A percentile compares a stretch with the other conserved stretches of the same genome.
phyloP scores from a whole-genome alignment of 2,329 filamentous ascomycete genomes.

The Fusarium cyanostomum region DNA sequence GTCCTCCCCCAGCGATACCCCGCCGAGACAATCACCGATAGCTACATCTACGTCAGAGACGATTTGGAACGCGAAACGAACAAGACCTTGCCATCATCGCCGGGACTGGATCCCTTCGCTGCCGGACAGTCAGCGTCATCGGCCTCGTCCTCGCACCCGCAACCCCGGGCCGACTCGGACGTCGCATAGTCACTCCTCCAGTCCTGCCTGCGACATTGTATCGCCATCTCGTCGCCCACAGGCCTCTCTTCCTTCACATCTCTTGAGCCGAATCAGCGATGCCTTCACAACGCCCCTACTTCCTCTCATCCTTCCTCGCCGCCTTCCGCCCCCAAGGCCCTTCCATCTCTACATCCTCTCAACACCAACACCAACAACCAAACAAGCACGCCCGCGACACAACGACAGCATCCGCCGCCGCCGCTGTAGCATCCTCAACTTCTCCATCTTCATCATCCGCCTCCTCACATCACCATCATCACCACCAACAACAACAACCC shows the following conservation, averaged over 20 bases:
- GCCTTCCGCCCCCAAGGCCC: constrained; percentile 60
- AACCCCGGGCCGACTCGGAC: constrained; percentile 12
- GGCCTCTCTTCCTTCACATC: not conserved
- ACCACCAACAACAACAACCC: constrained; percentile 33
- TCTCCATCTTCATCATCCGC: constrained; percentile 38
- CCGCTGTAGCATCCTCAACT: constrained; percentile 33
- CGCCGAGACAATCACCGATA: not conserved
- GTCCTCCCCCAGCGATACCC: not conserved
- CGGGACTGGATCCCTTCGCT: constrained; percentile 5
- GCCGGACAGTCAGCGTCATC: constrained; percentile 5
- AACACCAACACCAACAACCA: constrained; percentile 43
- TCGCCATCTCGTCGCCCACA: not conserved
- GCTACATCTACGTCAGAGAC: constrained; percentile 1
- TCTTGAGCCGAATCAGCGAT: constrained; percentile 43
- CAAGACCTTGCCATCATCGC: not conserved
- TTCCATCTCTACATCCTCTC: constrained; percentile 45
- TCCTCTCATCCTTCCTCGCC: constrained; percentile 66
- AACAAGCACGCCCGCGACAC: constrained; percentile 51
- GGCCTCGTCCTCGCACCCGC: not conserved
- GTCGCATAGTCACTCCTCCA: constrained; percentile 18
- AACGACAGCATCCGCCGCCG: constrained; percentile 37
- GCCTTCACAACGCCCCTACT: constrained; percentile 65
- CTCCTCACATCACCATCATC: constrained; percentile 33
- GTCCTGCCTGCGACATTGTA: not conserved
- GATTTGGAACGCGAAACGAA: not conserved